phyloP scores from a whole-genome alignment of 108 stramenopile genomes.

The Cylindrotheca fusiformis region DNA sequence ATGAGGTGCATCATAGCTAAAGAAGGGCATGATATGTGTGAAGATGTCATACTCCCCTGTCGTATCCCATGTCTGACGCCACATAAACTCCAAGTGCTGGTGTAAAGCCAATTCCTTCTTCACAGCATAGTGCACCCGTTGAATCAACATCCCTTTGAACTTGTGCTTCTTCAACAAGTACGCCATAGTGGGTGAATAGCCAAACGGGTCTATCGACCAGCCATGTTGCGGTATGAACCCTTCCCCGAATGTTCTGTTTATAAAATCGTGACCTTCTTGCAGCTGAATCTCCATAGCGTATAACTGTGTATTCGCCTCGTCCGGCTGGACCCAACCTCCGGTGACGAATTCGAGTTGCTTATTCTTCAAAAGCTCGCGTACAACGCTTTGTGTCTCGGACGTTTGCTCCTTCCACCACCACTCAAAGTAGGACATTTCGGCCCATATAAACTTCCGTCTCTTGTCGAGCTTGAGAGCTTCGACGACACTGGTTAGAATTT shows the following conservation, averaged over 20 bases:
- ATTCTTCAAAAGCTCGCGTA: conserved; percentile 20
- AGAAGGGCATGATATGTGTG: conserved; percentile 65
- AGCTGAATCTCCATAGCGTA: conserved; percentile 71
- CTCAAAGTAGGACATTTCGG: conserved; percentile 66
- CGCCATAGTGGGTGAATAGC: conserved; percentile 63
- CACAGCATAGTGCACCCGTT: conserved; percentile 66
- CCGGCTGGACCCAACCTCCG: conserved; percentile 66
- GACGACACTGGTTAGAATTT: conserved; percentile 45
- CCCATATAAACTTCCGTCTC: conserved; percentile 63
- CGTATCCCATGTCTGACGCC: conserved; percentile 64
- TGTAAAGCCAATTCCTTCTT: conserved; percentile 60
- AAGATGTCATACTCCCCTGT: conserved; percentile 57
- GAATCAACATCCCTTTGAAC: conserved; percentile 60
- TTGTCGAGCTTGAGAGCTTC: conserved; percentile 33
- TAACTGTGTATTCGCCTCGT: conserved; percentile 64
- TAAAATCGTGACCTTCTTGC: conserved; percentile 65
- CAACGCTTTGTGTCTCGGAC: conserved; percentile 2
- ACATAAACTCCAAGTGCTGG: conserved; percentile 58
- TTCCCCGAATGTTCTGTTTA: conserved; percentile 41
- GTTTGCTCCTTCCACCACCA: conserved; percentile 70
- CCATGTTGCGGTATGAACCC: conserved; percentile 56
- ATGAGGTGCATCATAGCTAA: conserved; percentile 62
- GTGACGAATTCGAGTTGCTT: conserved; percentile 63
- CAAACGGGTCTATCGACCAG: conserved; percentile 72
- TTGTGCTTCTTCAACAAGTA: conserved; percentile 47